Percentiles rank a stretch among this genome's conserved stretches.
These are phyloP conservation scores for Spinacia oleracea DNA, from an alignment of 179 eudicot genomes.

Conservation along the genomic window DNA sequence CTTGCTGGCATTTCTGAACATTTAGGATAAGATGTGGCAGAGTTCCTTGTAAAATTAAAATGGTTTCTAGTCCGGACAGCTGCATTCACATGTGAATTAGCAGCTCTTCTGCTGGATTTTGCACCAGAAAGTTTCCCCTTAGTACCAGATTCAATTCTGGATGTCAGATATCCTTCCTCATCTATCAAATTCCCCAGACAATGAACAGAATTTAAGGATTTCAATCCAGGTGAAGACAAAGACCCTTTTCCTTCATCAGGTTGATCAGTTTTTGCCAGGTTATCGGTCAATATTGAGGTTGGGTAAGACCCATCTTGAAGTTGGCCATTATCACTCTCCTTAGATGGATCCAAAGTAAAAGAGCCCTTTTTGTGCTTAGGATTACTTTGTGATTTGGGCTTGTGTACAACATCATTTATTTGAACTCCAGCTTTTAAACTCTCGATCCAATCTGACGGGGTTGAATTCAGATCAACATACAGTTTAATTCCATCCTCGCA, in stretches of 20 bases:
- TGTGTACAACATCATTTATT: constrained; percentile 22
- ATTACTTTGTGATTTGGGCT: constrained; percentile 33
- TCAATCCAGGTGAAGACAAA: constrained; percentile 9
- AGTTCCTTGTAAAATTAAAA: constrained; percentile 12
- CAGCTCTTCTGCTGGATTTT: constrained; percentile 27
- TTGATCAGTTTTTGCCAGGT: constrained; percentile 19
- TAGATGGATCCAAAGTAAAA: constrained; percentile 22
- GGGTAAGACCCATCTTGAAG: constrained; percentile 31
- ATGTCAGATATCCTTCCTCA: constrained; percentile 17
- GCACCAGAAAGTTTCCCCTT: constrained; percentile 23
- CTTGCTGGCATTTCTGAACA: constrained; percentile 7
- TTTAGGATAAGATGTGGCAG: constrained; percentile 22
- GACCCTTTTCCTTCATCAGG: constrained; percentile 24
- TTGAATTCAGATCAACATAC: constrained; percentile 53
- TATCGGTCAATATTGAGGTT: constrained; percentile 20
- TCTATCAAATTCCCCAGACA: constrained; percentile 21
- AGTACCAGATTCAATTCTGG: constrained; percentile 27
- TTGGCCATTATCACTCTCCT: constrained; percentile 19
- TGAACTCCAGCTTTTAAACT: constrained; percentile 39
- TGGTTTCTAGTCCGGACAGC: constrained; percentile 16
- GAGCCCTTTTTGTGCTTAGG: constrained; percentile 28
- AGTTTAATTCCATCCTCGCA: constrained; percentile 53
- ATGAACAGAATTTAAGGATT: constrained; percentile 16
- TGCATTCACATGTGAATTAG: constrained; percentile 20
- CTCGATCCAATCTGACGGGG: constrained; percentile 42